Base-by-base conservation (phyloP, 2,329 filamentous ascomycete species). In the Dactylellina drechsleri region DNA sequence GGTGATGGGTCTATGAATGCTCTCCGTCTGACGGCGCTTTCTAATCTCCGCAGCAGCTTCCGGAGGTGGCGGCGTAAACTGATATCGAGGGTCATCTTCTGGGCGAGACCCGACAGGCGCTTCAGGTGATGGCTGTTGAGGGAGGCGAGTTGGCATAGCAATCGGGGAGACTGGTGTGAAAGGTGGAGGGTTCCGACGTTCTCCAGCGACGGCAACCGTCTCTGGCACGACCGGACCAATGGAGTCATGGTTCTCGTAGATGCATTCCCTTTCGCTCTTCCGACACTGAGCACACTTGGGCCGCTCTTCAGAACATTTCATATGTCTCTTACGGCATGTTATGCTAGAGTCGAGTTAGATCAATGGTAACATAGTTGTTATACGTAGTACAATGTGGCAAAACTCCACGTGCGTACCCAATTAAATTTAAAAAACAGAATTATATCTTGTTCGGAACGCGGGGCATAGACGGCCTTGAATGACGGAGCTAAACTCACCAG, bases 281-380 rank as follows among this genome's bases (percentile, higher is more conserved):
- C 80, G 78, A 78, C 84, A 85, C 77, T 82, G 82, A 43, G 81
- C 81, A 76, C 84, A 85, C 36, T 81, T 78, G 13, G 83, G 84
- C 75, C 82, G 83, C 41, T 80, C 80, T 79, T 86, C 84, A 76
- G 85, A 84, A 78, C 85, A 86, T 80, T 86, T 86, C 78, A 85
- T 84, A 73, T 85, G 83, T 66, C 85, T 80, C 70, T 81, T 81
- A 57, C 83, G 82, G 77, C 84, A 85, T 13, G 83, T 84, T 52
- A 83, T 79, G 76, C 82, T 84, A 76, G 65, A 26, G 47, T 10
- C 31, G 20, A 50, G 20, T 18, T 31, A 20, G 13, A 15, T 12
- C 16, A 49, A n/a, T 45, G 15, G 65, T 56, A 68, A 45, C 60
- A 68, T 13, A 15, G 8, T 2, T 50, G 47, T 50, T n/a, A 10